A percentile compares a stretch with the other conserved stretches of the same genome.
Conservation (phyloP, 1,139 yeast species). For the Zhuliangozyma blackwelliae region DNA sequence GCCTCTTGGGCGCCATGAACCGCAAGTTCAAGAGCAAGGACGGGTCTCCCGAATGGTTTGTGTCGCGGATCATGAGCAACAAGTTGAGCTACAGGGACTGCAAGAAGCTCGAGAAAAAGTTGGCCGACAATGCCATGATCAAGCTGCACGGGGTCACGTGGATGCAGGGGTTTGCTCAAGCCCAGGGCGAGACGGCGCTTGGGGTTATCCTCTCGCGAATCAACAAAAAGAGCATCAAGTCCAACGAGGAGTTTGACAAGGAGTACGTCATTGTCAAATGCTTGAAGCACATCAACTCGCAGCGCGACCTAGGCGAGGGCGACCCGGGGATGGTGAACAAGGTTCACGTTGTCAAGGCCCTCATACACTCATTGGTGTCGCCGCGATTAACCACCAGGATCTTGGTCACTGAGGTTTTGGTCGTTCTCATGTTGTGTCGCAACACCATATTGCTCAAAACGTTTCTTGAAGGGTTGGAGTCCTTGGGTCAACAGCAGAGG, state of each 20-base stretch:
- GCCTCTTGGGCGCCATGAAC: constrained; percentile 1
- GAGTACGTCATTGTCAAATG: constrained; percentile 39
- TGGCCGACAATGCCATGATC: constrained; percentile 19
- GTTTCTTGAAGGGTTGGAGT: constrained; percentile 30
- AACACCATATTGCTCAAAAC: constrained; percentile 21
- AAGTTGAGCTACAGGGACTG: constrained; percentile 32
- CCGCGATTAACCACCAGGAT: constrained; percentile 41
- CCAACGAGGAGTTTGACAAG: constrained; percentile 42
- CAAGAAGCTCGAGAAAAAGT: constrained; percentile 31
- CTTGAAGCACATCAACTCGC: constrained; percentile 23
- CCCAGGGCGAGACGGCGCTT: constrained; percentile 45
- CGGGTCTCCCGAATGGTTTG: constrained; percentile 44
- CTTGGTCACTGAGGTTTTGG: constrained; percentile 40
- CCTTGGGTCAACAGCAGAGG: constrained; percentile 9
- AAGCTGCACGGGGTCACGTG: constrained; percentile 24
- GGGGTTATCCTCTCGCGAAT: constrained; percentile 37
- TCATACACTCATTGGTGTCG: constrained; percentile 35
- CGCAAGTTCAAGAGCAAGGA: constrained; percentile 27
- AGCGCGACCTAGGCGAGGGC: background rate
- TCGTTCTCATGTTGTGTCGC: constrained; percentile 29
- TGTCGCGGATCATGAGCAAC: constrained; percentile 32
- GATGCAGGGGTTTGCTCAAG: constrained; percentile 30
- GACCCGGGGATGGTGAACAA: constrained; percentile 16
- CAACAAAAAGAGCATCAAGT: constrained; percentile 41
- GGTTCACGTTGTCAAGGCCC: constrained; percentile 30